Base-by-base conservation (phyloP, 768 basidiomycete genomes). In the Terana coerulea region DNA sequence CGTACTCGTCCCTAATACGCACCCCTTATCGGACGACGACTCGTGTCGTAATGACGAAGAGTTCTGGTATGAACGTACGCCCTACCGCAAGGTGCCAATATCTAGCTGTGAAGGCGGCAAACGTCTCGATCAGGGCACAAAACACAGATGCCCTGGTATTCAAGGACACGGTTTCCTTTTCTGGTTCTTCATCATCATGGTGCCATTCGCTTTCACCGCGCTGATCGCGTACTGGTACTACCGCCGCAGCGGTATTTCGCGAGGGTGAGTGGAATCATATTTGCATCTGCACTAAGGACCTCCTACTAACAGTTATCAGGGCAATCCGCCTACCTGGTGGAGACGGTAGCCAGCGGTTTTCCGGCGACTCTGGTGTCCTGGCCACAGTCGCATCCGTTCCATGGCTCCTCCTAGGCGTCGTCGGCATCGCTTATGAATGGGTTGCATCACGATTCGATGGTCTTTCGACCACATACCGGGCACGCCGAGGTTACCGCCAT, bases 41-140 rank as follows among this genome's bases (percentile, higher is more conserved):
- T 74, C 78, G 4, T 93, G 90, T 61, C 72, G 69, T 19, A 67
- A 68, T 47, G 78, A 74, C 17, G 83, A 83, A 39, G 82, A 86
- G 3, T 91, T 76, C 66, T 99, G 97, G 97, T 98, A 94, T 64
- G 93, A 92, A 47, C 84, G 93, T 24, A 98, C 95, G 0, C 72
- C 85, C 4, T 95, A 95, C 64, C 88, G 94, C 45, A 86, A 91
- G 68, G 90, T 98, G 42, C 88, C 88, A 0, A 88, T 88, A 66
- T 95, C 95, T 30, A 80, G 75, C 19, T 99, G 97, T 65, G 80
- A 84, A 47, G 94, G 83, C 5, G 95, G 95, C 3, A 56, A 69
- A 1, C 78, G 88, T n/a, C 83, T 78, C 11, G 92, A 99, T 65
- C 82, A 75, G 33, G 97, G 97, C 4, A 60, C 62, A 6, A 56